Evolutionary conservation across 2,329 filamentous ascomycete species (phyloP), one percentile per base, ranked within the genome.

Genomic region (Colletotrichum spaethianum): DNA sequence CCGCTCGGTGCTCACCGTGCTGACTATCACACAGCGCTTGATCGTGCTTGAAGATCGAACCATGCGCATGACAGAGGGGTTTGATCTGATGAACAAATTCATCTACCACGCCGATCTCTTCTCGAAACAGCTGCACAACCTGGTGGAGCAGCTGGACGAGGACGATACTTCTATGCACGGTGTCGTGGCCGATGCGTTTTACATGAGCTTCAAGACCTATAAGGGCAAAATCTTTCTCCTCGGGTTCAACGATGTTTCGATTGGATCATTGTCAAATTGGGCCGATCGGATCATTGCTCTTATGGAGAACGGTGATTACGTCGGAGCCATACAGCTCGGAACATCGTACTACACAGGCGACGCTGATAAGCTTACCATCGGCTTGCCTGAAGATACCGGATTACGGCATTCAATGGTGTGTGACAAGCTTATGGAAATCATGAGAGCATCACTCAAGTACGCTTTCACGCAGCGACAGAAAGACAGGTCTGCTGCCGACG

Each of bases 251-350:
- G 96, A 98, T 78, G 86, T 98, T 50, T 94, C 94, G 0, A 94
- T 98, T 59, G 96, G 96, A 2, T 93, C 93, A 5, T 83, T 99
- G 42, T 98, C 96, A 0, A 99, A 99, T 76, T 99, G 96, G 96
- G 96, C 96, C 2, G 96, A 99, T 81, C 89, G 96, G 50, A 86
- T 99, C 23, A 91, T 98, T 75, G 95, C 96, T 0, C 87, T 98
- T 76, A 98, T 99, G 94, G 95, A 98, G 80, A 91, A 95, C 68
- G 96, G 96, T n/a, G 95, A 98, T 81, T 98, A 97, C 78, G 93
- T 99, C 74, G 93, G 91, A 16, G 95, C 96, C 1, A 98, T 99
- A 72, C 90, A 93, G 75, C 87, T 99, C 70, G 97, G 96, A 12
- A 97, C 95, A 0, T 93, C 93, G 0, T 99, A 98, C 82, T 98